Base-by-base conservation (phyloP, 805 yeast genomes). In the Lipomyces kockii region DNA sequence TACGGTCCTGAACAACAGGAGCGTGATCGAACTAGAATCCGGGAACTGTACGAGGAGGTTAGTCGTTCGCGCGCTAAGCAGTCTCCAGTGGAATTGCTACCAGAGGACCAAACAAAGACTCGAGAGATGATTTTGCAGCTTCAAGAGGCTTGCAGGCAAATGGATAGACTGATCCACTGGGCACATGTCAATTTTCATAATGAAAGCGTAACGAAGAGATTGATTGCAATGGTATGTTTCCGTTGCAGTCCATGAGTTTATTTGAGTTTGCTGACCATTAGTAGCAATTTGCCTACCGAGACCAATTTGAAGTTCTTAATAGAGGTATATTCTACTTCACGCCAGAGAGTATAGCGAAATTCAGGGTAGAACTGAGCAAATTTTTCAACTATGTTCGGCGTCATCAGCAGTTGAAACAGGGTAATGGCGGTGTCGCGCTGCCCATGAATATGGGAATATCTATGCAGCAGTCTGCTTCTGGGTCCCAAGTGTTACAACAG, bases 281-380 rank as follows among this genome's bases (percentile, higher is more conserved):
- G 22, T 49, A 64, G 71, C 72, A 69, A 61, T 22, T 67, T 37
- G 55, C 67, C 12, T 69, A 63, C 52, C 60, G 59, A n/a, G 72
- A 69, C 46, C 72, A 67, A 39, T 58, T 61, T 6, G 72, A 67
- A 27, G 72, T 63, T 4, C 56, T 69, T 17, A n/a, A 34, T 17
- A 63, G 64, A 29, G 65, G 64, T 6, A 39, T 63, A 8, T 65
- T 29, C 52, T 63, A 52, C 37, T 69, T 62, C 61, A 63, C 56
- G 39, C 58, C 39, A 3, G 63, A 63, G 12, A 43, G 62, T 12
- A 64, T 67, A 35, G 34, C 43, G 61, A 59, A 61, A 37, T 69
- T 67, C 39, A 62, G 60, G 59, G 46, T 49, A 20, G 72, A 69
- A 51, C 58, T 69, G 17, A 56, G 66, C 55, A 63, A 61, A 35